A percentile compares a stretch with the other conserved stretches of the same genome.
Conservation (phyloP, 2,329 filamentous ascomycete species). For the Chalara sp. region DNA sequence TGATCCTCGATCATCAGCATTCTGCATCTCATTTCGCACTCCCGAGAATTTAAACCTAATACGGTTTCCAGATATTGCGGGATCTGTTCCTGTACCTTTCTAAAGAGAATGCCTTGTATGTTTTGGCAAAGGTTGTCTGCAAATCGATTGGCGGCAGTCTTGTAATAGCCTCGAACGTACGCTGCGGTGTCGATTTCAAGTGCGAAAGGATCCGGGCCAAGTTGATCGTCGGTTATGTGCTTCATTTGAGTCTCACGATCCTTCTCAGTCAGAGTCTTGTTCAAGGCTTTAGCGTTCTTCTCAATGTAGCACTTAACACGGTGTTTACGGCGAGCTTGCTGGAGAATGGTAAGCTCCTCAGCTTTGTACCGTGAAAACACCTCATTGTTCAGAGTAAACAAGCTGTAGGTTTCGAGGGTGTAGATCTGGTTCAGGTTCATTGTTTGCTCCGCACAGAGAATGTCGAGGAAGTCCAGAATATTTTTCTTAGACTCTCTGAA, state of each 20-base stretch:
- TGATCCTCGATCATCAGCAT: background rate
- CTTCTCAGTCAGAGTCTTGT: constrained; percentile 2
- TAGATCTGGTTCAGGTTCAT: constrained; percentile 4
- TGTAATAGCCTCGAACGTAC: constrained; percentile 62
- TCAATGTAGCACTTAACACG: constrained; percentile 37
- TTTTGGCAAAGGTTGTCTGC: constrained; percentile 38
- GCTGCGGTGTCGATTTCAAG: constrained; percentile 56
- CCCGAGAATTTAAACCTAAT: constrained; percentile 6
- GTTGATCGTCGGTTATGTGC: constrained; percentile 21
- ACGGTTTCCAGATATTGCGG: constrained; percentile 6
- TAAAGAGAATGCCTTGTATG: constrained; percentile 9
- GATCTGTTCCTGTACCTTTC: constrained; percentile 4
- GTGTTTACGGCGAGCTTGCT: constrained; percentile 41
- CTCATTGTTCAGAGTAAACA: constrained; percentile 17
- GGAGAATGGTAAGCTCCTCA: constrained; percentile 39
- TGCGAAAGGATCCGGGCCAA: constrained; percentile 51
- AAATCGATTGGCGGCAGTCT: constrained; percentile 57
- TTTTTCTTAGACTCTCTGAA: constrained; percentile 3
- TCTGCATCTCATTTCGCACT: background rate
- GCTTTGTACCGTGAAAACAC: constrained; percentile 39
- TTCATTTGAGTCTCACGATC: constrained; percentile 2
- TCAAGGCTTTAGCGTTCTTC: background rate
- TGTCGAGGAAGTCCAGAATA: constrained; percentile 9
- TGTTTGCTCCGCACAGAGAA: constrained; percentile 2
- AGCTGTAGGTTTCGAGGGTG: constrained; percentile 4